Conservation (phyloP, 2,329 filamentous ascomycete genomes). For the Aspergillus luchuensis region DNA sequence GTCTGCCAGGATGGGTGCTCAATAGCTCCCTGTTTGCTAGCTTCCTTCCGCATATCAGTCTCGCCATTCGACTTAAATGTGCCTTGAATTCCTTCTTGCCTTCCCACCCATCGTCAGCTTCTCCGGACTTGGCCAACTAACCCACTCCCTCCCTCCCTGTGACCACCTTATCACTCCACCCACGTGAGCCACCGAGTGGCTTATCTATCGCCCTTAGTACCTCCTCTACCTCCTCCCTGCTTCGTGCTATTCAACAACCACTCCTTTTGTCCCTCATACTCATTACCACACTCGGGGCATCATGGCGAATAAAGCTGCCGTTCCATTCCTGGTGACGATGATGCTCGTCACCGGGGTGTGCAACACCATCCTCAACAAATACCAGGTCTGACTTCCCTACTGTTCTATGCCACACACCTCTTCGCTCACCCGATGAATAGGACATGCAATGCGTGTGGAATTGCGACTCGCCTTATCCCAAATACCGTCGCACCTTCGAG, state of each 20-base stretch:
- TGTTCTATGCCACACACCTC: background rate
- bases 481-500: slow-evolving; percentile 74
- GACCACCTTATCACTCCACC: background rate
- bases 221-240: background rate
- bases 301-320: slow-evolving; percentile 71
- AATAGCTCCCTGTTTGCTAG: slow-evolving; percentile 10
- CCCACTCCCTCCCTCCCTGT: background rate
- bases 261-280: slow-evolving; percentile 6
- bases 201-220: background rate
- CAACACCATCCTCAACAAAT: slow-evolving; percentile 96
- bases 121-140: background rate
- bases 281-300: slow-evolving; percentile 14
- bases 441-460: slow-evolving; percentile 96
- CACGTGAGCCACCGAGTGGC: background rate
- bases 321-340: slow-evolving; percentile 89
- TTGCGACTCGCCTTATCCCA: slow-evolving; percentile 71
- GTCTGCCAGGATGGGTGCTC: slow-evolving; percentile 15
- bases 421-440: slow-evolving; percentile 37
- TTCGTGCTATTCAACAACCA: background rate
- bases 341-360: slow-evolving; percentile 96
- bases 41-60: background rate
- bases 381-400: slow-evolving; percentile 64
- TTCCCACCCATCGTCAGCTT: background rate
- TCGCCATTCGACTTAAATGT: background rate
- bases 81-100: slow-evolving; percentile 5